Evolutionary conservation across 495 filamentous ascomycete species (phyloP).

Genomic region (Penicillium pancosmium): DNA sequence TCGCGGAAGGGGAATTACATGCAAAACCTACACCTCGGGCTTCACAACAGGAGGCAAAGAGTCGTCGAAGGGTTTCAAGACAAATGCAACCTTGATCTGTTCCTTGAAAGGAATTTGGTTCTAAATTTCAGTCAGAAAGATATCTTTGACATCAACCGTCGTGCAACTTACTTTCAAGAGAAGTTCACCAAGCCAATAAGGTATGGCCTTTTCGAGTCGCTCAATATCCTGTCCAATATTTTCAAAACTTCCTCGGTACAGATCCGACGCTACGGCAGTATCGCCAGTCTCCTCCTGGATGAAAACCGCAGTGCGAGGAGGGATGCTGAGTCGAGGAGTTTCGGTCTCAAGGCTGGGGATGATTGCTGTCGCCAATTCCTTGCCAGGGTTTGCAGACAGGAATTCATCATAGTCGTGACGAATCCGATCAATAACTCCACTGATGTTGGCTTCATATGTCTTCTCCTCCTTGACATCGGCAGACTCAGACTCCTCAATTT

Average conservation of each 20-base stretch:
- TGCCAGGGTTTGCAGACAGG: constrained; percentile 55
- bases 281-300: constrained; percentile 91
- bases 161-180: constrained; percentile 64
- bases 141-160: not conserved
- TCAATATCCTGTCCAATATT: constrained; percentile 77
- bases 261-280: constrained; percentile 86
- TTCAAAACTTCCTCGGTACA: constrained; percentile 86
- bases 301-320: constrained; percentile 78
- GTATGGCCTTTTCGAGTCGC: constrained; percentile 79
- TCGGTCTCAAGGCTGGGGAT: constrained; percentile 79
- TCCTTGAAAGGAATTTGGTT: constrained; percentile 88
- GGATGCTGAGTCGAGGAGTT: constrained; percentile 81
- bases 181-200: constrained; percentile 92
- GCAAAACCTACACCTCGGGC: constrained; percentile 53
- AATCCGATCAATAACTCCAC: constrained; percentile 77
- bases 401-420: constrained; percentile 77
- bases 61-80: constrained; percentile 82
- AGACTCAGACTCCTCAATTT: constrained; percentile 75
- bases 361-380: constrained; percentile 63
- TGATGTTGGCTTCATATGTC: constrained; percentile 79
- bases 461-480: constrained; percentile 69
- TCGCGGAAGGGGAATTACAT: not conserved
- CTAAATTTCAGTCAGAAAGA: constrained; percentile 35
- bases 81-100: constrained; percentile 89
- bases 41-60: constrained; percentile 69